Evolutionary conservation across 176 grass and related monocot species (phyloP).

Genomic region (Microstegium vimineum): DNA sequence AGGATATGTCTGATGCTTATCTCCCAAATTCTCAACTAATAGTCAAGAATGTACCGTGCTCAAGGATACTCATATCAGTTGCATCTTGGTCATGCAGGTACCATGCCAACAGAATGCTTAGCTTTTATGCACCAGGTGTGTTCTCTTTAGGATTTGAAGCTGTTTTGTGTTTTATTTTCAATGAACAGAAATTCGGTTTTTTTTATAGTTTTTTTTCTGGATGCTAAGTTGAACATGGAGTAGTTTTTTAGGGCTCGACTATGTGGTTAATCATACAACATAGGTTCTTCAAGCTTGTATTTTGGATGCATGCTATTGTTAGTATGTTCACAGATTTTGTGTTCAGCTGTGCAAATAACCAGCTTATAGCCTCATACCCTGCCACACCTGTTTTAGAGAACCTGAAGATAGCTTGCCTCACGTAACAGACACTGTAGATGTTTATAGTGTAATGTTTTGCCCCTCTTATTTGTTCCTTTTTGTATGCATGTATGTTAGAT

Average conservation of each 20-base stretch:
- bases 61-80: not conserved
- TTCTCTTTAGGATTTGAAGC: slow-evolving; percentile 1
- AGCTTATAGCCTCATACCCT: not conserved
- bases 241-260: no score
- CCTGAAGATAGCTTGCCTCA: not conserved
- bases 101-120: slow-evolving; percentile 97
- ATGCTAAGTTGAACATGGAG: not conserved
- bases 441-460: not conserved
- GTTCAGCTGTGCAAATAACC: not conserved
- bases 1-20: not conserved
- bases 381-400: not conserved
- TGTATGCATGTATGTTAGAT: not conserved
- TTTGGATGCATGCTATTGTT: not conserved
- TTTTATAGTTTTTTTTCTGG: not conserved
- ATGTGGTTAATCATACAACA: no score
- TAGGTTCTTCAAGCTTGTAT: not conserved
- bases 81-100: slow-evolving; percentile 60
- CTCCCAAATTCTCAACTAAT: not conserved
- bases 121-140: slow-evolving; percentile 97
- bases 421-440: not conserved
- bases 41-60: not conserved
- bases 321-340: not conserved
- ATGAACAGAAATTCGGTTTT: not conserved
- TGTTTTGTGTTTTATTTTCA: not conserved
- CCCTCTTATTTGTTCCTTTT: not conserved